Percentiles rank a stretch among this genome's conserved stretches.
These are phyloP conservation scores for Rhodosporidiobolus odoratus DNA, from an alignment of 768 basidiomycete genomes.

Conservation along the genomic window DNA sequence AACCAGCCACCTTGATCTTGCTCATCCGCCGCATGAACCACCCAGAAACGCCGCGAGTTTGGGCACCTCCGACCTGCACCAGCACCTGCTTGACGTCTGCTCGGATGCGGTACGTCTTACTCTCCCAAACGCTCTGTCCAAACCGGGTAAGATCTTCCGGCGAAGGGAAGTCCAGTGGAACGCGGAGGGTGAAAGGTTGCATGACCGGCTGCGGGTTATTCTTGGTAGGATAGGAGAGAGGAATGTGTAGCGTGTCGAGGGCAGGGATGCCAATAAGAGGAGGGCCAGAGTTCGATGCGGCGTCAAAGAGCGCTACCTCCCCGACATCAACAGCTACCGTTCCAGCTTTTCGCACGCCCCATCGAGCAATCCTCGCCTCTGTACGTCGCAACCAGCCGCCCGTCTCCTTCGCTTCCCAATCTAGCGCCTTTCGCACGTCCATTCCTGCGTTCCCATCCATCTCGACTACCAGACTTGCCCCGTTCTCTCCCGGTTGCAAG, in stretches of 20 bases:
- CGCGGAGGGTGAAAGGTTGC: slow-evolving; percentile 13
- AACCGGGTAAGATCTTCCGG: slow-evolving; percentile 11
- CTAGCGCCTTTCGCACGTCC: slow-evolving; percentile 30
- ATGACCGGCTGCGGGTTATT: slow-evolving; percentile 8
- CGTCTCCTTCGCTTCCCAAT: slow-evolving; percentile 27
- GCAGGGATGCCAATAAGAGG: slow-evolving; percentile 17
- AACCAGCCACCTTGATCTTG: not conserved
- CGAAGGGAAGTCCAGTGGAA: slow-evolving; percentile 26
- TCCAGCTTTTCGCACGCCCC: slow-evolving; percentile 17
- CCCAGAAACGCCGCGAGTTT: not conserved
- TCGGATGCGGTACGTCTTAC: not conserved
- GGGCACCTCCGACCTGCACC: slow-evolving; percentile 1
- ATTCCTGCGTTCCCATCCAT: slow-evolving; percentile 27
- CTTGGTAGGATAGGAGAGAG: slow-evolving; percentile 30
- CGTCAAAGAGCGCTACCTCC: slow-evolving; percentile 5
- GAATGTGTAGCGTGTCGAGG: slow-evolving; percentile 19
- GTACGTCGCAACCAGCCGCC: slow-evolving; percentile 10
- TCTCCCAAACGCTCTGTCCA: slow-evolving; percentile 9
- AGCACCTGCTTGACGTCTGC: not conserved
- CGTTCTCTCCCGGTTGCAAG: not conserved
- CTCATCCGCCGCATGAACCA: slow-evolving; percentile 3
- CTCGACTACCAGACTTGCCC: slow-evolving; percentile 8
- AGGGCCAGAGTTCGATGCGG: not conserved
- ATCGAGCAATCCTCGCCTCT: slow-evolving; percentile 20
- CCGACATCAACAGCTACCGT: slow-evolving; percentile 16